Evolutionary conservation across 257 asterid species (phyloP).

Genomic region (Cinchona pubescens): DNA sequence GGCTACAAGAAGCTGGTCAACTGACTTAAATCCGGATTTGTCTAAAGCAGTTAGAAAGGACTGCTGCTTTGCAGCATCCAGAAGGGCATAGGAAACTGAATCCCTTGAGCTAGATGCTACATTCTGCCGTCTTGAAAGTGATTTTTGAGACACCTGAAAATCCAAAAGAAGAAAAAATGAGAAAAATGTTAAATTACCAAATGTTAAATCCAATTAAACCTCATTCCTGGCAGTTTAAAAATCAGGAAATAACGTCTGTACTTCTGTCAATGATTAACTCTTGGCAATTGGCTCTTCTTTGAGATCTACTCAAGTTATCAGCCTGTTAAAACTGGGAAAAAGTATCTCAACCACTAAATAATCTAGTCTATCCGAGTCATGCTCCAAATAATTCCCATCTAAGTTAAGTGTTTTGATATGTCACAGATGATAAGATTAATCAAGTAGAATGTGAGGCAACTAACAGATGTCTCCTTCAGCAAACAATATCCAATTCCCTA

Average conservation of each 20-base stretch:
- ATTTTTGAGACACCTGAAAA: slow-evolving; percentile 70
- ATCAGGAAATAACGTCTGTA: background rate
- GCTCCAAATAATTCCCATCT: background rate
- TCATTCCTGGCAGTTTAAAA: background rate
- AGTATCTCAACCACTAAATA: background rate
- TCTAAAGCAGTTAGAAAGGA: slow-evolving; percentile 60
- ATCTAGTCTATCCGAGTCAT: background rate
- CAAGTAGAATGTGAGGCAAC: background rate
- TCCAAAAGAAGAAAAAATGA: background rate
- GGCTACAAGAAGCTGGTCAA: slow-evolving; percentile 61
- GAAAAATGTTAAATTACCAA: background rate
- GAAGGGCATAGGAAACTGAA: slow-evolving; percentile 60
- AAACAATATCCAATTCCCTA: background rate
- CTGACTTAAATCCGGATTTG: slow-evolving; percentile 61
- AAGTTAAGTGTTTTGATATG: background rate
- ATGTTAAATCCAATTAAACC: background rate
- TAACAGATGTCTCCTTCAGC: background rate
- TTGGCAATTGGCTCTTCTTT: background rate
- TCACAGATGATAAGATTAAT: background rate
- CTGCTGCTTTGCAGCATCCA: slow-evolving; percentile 75
- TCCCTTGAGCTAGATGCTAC: slow-evolving; percentile 44
- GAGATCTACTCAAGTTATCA: background rate
- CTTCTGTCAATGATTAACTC: background rate
- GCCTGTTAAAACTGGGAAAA: background rate
- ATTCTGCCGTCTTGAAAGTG: slow-evolving; percentile 53